These are phyloP conservation scores for Myxozyma monticola DNA, from an alignment of 805 yeast genomes.

Conservation along the genomic window DNA sequence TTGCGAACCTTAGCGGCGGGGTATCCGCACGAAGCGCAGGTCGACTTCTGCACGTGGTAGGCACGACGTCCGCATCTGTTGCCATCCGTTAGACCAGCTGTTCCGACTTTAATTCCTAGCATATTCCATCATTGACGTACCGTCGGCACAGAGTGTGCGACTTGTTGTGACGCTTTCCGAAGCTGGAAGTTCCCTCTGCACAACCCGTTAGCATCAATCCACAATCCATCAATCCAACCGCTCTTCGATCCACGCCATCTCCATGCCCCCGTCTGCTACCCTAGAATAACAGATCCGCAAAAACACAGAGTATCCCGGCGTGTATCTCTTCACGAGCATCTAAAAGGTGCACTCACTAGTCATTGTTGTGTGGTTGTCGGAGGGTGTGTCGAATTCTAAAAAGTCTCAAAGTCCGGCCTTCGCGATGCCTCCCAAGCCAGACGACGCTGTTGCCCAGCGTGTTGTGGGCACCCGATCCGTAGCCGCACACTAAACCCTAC, in stretches of 20 bases:
- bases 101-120: no score
- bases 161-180: conserved; percentile 99
- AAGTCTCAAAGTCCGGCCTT: no score
- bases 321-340: background rate
- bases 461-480: no score
- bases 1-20: conserved; percentile 97
- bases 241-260: no score
- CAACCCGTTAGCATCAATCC: conserved; percentile 9
- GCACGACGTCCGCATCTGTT: conserved; percentile 95
- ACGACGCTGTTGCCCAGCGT: no score
- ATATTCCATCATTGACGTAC: no score
- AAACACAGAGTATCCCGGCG: background rate
- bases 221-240: background rate
- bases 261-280: background rate
- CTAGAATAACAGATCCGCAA: background rate
- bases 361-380: conserved; percentile 13
- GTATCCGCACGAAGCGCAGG: conserved; percentile 96
- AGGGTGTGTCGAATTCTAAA: background rate
- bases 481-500: no score
- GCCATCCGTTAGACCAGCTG: no score
- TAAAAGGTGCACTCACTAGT: conserved; percentile 10
- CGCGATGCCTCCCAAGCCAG: no score
- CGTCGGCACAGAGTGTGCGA: conserved; percentile 95
- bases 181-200: conserved; percentile 98
- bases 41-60: conserved; percentile 98